phyloP scores from a whole-genome alignment of 2,329 filamentous ascomycete genomes.

The Cladosporium velox region DNA sequence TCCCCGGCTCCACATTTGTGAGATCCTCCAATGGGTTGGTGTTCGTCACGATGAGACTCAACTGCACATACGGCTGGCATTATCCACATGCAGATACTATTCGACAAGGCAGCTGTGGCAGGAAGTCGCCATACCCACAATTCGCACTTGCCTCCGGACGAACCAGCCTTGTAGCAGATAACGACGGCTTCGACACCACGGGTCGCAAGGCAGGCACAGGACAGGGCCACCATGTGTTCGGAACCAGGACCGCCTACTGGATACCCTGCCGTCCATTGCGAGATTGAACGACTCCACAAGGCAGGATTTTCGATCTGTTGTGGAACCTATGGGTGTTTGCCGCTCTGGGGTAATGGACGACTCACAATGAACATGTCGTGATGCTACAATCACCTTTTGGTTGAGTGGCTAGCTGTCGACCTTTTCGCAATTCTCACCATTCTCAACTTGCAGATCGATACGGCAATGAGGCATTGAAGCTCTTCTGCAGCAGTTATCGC shows the following conservation, averaged over 20 bases:
- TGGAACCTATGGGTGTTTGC: constrained; percentile 4
- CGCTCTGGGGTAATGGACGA: constrained; percentile 3
- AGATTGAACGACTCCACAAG: constrained; percentile 1
- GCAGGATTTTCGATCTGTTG: not conserved
- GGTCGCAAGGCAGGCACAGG: not conserved
- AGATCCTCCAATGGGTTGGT: constrained; percentile 8
- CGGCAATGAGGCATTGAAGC: constrained; percentile 3
- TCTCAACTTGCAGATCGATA: not conserved
- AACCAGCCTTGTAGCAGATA: not conserved
- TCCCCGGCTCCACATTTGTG: constrained; percentile 1
- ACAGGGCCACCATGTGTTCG: not conserved
- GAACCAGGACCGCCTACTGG: not conserved
- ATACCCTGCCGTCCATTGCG: not conserved
- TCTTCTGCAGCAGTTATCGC: not conserved
- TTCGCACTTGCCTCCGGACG: not conserved
- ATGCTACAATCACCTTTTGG: not conserved
- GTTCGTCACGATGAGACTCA: not conserved
- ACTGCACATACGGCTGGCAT: not conserved
- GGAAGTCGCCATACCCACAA: not conserved
- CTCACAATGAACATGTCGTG: not conserved
- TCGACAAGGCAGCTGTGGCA: not conserved
- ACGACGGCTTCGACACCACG: not conserved
- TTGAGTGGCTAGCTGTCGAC: not conserved
- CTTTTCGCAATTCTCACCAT: not conserved
- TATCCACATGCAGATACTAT: not conserved